Conservation (phyloP, 345 rosid species). For the Aquilaria sinensis region DNA sequence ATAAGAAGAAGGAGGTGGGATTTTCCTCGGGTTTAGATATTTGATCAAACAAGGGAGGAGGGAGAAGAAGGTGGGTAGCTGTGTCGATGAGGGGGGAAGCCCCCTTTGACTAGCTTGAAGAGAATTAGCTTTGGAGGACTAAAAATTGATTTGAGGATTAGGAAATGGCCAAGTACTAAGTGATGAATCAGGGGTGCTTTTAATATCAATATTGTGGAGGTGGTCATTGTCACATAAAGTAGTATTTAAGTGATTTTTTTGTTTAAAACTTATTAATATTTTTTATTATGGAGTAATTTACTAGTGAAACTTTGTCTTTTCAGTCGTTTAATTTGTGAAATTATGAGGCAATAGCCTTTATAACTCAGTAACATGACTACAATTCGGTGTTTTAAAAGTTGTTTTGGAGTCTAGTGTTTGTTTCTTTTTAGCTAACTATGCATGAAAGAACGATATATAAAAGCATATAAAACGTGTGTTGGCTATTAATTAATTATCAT, state of each 20-base stretch:
- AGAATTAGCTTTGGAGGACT: constrained; percentile 17
- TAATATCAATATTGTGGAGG: constrained; percentile 16
- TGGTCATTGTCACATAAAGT: constrained; percentile 14
- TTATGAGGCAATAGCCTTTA: too few relatives aligned
- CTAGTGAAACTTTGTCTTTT: too few relatives aligned
- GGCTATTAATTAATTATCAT: too few relatives aligned
- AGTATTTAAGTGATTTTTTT: too few relatives aligned
- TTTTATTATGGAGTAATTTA: too few relatives aligned
- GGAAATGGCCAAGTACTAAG: constrained; percentile 24
- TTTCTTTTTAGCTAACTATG: constrained; percentile 8
- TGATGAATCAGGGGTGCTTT: constrained; percentile 12
- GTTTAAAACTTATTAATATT: too few relatives aligned
- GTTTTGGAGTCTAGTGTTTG: constrained; percentile 16
- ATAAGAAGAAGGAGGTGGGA: not conserved
- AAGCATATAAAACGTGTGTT: too few relatives aligned
- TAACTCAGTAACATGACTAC: too few relatives aligned
- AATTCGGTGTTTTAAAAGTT: not conserved
- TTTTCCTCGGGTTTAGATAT: too few relatives aligned
- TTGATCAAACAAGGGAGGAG: too few relatives aligned
- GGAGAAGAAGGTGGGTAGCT: constrained; percentile 16
- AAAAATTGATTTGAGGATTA: constrained; percentile 22
- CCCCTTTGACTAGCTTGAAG: constrained; percentile 28
- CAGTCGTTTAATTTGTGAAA: too few relatives aligned
- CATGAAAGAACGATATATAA: not conserved
- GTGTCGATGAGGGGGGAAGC: constrained; percentile 33